Evolutionary conservation across 2,329 filamentous ascomycete species (phyloP).

Genomic region (Exophiala aquamarina): DNA sequence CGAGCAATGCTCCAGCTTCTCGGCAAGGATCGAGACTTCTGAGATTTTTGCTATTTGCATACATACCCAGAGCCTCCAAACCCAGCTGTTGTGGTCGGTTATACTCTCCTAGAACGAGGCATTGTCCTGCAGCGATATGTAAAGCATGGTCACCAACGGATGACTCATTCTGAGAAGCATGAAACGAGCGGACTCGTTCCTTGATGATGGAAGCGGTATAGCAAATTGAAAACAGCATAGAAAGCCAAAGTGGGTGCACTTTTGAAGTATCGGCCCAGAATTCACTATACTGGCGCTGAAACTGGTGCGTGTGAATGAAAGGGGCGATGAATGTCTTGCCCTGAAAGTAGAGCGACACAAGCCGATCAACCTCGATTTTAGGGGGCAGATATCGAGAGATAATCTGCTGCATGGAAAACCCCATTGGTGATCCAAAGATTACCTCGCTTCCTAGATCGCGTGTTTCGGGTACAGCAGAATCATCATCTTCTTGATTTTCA

Average conservation of each 20-base stretch:
- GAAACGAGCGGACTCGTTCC: background rate
- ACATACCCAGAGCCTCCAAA: slow-evolving; percentile 30
- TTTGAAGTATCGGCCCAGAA: slow-evolving; percentile 52
- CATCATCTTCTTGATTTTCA: slow-evolving; percentile 2
- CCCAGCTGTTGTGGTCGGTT: slow-evolving; percentile 22
- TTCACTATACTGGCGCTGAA: slow-evolving; percentile 46
- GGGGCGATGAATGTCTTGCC: slow-evolving; percentile 20
- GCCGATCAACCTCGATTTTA: slow-evolving; percentile 16
- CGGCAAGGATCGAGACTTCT: slow-evolving; percentile 53
- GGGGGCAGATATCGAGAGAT: slow-evolving; percentile 16
- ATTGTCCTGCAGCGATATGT: slow-evolving; percentile 45
- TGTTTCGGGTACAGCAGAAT: background rate
- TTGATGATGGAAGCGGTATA: slow-evolving; percentile 14
- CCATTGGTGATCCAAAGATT: slow-evolving; percentile 15
- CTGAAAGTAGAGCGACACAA: slow-evolving; percentile 20
- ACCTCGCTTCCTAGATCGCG: slow-evolving; percentile 4
- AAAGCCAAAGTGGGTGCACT: slow-evolving; percentile 52
- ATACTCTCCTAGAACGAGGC: slow-evolving; percentile 51
- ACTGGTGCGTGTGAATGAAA: slow-evolving; percentile 18
- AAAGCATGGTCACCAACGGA: slow-evolving; percentile 41
- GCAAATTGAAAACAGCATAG: slow-evolving; percentile 54
- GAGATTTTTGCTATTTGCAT: slow-evolving; percentile 55
- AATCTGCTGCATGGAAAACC: slow-evolving; percentile 13
- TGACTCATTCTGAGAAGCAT: slow-evolving; percentile 46
- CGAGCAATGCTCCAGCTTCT: slow-evolving; percentile 54